Evolutionary conservation across 1,139 yeast genomes (phyloP).

Genomic region (Starmera stellimalicola): DNA sequence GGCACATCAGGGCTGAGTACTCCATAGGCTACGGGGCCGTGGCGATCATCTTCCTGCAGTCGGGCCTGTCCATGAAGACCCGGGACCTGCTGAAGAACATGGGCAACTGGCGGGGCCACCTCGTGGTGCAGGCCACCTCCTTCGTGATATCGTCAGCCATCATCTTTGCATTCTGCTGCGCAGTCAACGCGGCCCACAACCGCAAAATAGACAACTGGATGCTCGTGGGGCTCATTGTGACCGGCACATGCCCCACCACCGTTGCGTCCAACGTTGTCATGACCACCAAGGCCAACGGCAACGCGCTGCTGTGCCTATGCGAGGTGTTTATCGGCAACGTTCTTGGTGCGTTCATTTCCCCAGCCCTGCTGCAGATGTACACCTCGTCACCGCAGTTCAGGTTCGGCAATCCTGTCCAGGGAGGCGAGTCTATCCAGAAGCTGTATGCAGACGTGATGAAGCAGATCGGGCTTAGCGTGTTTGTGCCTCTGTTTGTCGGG

Average conservation of each 20-base stretch:
- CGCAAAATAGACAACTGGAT: constrained; percentile 59
- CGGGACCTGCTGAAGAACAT: constrained; percentile 48
- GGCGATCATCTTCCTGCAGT: constrained; percentile 70
- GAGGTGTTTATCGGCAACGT: constrained; percentile 82
- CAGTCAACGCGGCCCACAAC: constrained; percentile 51
- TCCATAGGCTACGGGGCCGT: constrained; percentile 81
- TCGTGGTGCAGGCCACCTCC: constrained; percentile 56
- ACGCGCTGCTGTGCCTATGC: constrained; percentile 66
- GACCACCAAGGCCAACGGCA: constrained; percentile 81
- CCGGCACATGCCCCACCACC: constrained; percentile 85
- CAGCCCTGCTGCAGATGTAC: constrained; percentile 72
- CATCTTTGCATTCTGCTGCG: constrained; percentile 65
- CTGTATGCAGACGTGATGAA: constrained; percentile 73
- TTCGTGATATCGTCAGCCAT: constrained; percentile 70
- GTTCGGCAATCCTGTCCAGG: constrained; percentile 70
- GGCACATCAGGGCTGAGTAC: constrained; percentile 64
- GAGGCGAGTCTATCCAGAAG: constrained; percentile 40
- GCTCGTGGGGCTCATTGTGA: constrained; percentile 68
- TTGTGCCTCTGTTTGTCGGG: constrained; percentile 82
- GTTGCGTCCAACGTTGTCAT: constrained; percentile 85
- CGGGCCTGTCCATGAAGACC: constrained; percentile 72
- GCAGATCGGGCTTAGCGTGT: constrained; percentile 75
- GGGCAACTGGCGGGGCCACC: constrained; percentile 74
- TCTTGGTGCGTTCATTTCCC: constrained; percentile 79
- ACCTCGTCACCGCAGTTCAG: constrained; percentile 45